These are phyloP conservation scores for Arabidopsis thaliana DNA, from an alignment of 345 rosid species.

Conservation along the genomic window TAIR10.1 NC_003076.8:20234501-20235000, in stretches of 20 bases:
- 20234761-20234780: background rate
- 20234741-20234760: too few species aligned
- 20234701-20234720: background rate
- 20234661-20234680: background rate
- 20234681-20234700: background rate
- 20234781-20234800: background rate
- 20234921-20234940: background rate
- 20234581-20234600: background rate
- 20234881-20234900: slow-evolving; percentile 84
- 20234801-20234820: slow-evolving; percentile 67
- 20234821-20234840: slow-evolving; percentile 77
- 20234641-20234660: background rate
- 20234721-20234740: background rate
- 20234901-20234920: too few species aligned
- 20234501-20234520: background rate
- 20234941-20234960: background rate
- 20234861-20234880: slow-evolving; percentile 85
- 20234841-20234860: slow-evolving; percentile 77
- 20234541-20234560: background rate
- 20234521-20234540: background rate
- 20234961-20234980: background rate
- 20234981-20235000: slow-evolving; percentile 74
- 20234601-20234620: background rate
- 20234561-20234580: background rate
- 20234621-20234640: background rate